Evolutionary conservation across 2,329 filamentous ascomycete genomes (phyloP), one percentile per base, ranked within the genome.

Genomic region (Helminthosporium solani): DNA sequence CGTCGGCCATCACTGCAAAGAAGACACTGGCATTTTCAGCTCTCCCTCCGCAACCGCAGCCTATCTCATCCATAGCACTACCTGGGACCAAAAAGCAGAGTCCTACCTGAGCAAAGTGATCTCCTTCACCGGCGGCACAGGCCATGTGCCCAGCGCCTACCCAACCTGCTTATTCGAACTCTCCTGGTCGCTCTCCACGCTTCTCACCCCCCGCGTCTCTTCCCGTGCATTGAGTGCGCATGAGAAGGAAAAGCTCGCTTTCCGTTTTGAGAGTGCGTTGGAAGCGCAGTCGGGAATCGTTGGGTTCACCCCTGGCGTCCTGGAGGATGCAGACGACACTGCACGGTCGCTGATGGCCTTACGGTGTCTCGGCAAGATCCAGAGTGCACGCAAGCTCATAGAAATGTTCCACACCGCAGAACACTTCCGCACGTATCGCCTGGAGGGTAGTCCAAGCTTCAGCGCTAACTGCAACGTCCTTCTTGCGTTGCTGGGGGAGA

Each of bases 11-110:
- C 46, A 50, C 20, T 40, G 35, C 21, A 41, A 7, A 4, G 31
- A 36, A 37, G 20, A 38, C 2, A 28, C 20, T 15, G 59, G 60
- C 4, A 66, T 73, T 44, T 60, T 71, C 54, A 66, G 52, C 4
- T 73, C 70, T 1, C 71, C 71, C 6, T 66, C 71, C 2, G 66
- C 71, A 1, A 73, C 71, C 1, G 71, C 71, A 0, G 70, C 65
- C 11, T 69, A 67, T 43, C 40, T 71, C 7, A 70, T 70, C 42
- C 33, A 64, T 30, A 41, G 44, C 4, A 50, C 54, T 1, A 20
- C 40, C 3, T 70, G 67, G 68, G 64, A 70, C 49, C 40, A 53
- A 8, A 56, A 61, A 18, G 58, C 63, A 6, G 66, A 71, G 37
- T 44, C 15, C 3, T 70, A 67, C 41, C 64, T 72, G 33, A 12